phyloP scores from a whole-genome alignment of 257 asterid species.

The Solanum ossicruentum region DNA sequence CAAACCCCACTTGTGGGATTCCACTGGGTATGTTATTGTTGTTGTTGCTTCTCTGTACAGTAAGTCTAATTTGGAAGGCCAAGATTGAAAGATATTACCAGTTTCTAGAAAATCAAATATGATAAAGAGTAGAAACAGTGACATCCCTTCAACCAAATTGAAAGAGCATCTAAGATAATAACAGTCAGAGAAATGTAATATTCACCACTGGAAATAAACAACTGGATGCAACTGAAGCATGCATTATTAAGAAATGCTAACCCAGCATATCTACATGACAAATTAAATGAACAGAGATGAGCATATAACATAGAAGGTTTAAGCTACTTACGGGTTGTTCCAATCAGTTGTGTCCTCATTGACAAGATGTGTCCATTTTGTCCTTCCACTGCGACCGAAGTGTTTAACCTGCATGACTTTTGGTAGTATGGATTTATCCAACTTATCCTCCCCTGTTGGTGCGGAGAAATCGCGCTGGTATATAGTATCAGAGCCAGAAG shows the following conservation, averaged over 20 bases:
- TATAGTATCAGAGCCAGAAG: constrained; percentile 42
- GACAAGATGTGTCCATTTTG: constrained; percentile 96
- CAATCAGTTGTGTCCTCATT: constrained; percentile 95
- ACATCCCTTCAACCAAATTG: not conserved
- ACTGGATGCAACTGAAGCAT: not conserved
- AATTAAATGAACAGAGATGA: not conserved
- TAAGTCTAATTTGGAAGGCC: not conserved
- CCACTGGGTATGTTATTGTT: too few species aligned
- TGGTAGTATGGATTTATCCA: constrained; percentile 79
- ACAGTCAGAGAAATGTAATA: not conserved
- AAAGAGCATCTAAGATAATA: not conserved
- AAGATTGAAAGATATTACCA: not conserved
- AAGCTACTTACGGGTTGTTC: constrained; percentile 69
- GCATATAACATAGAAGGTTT: not conserved
- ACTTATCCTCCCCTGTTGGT: constrained; percentile 91
- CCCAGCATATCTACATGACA: not conserved
- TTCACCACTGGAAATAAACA: not conserved
- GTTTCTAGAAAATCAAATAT: not conserved
- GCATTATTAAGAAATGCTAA: not conserved
- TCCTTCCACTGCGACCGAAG: constrained; percentile 95
- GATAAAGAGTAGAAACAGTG: not conserved
- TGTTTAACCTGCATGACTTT: constrained; percentile 97
- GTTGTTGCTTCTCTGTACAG: not conserved
- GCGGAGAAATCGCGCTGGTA: constrained; percentile 74
- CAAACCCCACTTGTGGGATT: too few species aligned